Percentiles rank a stretch among this genome's conserved stretches.
Conservation (phyloP, 2,329 filamentous ascomycete genomes). For the Podosphaera leucotricha region DNA sequence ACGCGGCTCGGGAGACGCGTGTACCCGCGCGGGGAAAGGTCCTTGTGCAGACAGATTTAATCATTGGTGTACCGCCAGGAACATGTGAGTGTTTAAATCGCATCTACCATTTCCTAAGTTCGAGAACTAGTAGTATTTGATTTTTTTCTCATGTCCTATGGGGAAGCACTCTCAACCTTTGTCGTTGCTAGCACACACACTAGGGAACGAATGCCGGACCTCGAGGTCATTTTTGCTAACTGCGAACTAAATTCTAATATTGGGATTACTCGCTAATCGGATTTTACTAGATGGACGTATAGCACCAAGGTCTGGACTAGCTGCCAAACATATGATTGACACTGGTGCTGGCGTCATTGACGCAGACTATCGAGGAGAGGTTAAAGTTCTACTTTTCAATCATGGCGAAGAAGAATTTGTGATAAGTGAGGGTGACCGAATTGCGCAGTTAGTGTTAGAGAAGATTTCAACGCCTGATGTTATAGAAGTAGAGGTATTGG, state of each 20-base stretch:
- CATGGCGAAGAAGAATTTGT: slow-evolving; percentile 60
- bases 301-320: slow-evolving; percentile 75
- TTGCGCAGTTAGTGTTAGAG: slow-evolving; percentile 87
- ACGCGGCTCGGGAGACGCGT: slow-evolving; percentile 48
- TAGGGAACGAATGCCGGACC: too few relatives aligned
- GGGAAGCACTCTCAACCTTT: too few relatives aligned
- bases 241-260: not conserved
- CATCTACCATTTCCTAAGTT: not conserved
- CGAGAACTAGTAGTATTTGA: not conserved
- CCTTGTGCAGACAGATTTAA: slow-evolving; percentile 74
- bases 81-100: slow-evolving; percentile 41
- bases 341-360: slow-evolving; percentile 93
- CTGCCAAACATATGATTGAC: slow-evolving; percentile 86
- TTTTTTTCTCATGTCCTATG: too few relatives aligned
- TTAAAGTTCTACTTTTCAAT: slow-evolving; percentile 92
- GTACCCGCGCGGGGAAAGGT: slow-evolving; percentile 68
- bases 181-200: too few relatives aligned
- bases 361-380: slow-evolving; percentile 81
- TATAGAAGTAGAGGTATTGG: slow-evolving; percentile 65
- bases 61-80: slow-evolving; percentile 70
- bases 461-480: slow-evolving; percentile 86
- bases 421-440: slow-evolving; percentile 64
- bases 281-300: slow-evolving; percentile 52
- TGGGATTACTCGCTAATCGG: not conserved
- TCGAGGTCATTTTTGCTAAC: not conserved